These are phyloP conservation scores for Xylaria acuta DNA, from an alignment of 495 filamentous ascomycete species.

Conservation along the genomic window DNA sequence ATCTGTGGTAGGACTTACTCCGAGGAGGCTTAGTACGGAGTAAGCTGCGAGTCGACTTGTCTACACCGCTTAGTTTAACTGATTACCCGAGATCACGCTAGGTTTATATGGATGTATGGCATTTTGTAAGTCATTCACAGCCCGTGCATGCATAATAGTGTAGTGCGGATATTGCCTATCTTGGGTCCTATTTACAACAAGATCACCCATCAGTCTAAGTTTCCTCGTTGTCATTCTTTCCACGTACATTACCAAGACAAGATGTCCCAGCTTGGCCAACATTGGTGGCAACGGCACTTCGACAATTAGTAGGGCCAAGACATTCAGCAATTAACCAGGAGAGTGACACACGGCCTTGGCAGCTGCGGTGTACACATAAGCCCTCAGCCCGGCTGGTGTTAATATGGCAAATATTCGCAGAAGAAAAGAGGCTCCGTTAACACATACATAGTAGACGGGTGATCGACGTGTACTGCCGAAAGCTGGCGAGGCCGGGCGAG, in stretches of 20 bases:
- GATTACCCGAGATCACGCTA: not conserved
- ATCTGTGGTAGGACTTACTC: not conserved
- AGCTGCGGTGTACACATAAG: conserved; percentile 9
- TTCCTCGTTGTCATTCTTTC: not conserved
- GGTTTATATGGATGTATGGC: not conserved
- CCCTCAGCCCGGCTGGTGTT: not conserved
- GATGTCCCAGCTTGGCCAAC: not conserved
- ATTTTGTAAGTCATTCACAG: not conserved
- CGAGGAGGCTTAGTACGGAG: not conserved
- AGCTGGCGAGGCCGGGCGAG: conserved; percentile 10
- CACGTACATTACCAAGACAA: not conserved
- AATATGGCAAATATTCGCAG: not conserved
- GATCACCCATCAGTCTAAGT: not conserved
- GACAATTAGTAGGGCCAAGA: conserved; percentile 4
- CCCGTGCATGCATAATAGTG: conserved; percentile 10
- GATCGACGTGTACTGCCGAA: conserved; percentile 22
- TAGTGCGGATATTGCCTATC: not conserved
- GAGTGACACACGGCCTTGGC: conserved; percentile 18
- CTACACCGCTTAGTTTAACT: conserved; percentile 13
- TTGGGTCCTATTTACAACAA: not conserved
- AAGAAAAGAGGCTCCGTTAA: conserved; percentile 8
- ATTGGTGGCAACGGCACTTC: conserved; percentile 2
- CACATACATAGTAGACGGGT: conserved; percentile 9
- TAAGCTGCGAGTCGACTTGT: conserved; percentile 9
- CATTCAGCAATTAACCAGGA: not conserved